phyloP scores from a whole-genome alignment of 305 asterid genomes.

The Coffea humblotiana region DNA sequence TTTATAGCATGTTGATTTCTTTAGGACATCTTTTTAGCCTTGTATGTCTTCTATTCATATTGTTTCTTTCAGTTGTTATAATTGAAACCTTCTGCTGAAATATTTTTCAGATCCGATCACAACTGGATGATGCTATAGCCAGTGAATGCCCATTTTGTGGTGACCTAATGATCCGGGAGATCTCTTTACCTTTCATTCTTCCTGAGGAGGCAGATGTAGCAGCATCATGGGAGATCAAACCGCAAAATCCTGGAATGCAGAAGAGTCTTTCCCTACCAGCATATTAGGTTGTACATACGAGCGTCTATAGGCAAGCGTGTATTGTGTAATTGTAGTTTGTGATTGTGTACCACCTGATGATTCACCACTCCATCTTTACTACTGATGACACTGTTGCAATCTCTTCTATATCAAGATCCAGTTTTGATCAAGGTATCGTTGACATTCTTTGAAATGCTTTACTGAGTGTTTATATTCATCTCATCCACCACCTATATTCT shows the following conservation, averaged over 20 bases:
- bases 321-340: neutral
- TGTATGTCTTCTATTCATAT: neutral
- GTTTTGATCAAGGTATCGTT: neutral
- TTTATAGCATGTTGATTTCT: constrained; percentile 1
- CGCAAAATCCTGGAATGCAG: constrained; percentile 56
- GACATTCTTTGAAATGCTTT: neutral
- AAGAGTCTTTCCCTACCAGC: constrained; percentile 60
- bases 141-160: constrained; percentile 96
- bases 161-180: constrained; percentile 85
- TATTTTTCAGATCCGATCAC: constrained; percentile 76
- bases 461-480: neutral
- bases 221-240: constrained; percentile 75
- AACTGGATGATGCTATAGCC: constrained; percentile 84
- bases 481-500: neutral
- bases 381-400: neutral
- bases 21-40: neutral
- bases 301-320: neutral
- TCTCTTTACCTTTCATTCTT: constrained; percentile 69
- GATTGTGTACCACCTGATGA: neutral
- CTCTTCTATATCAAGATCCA: neutral
- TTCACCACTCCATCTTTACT: neutral
- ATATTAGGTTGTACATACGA: constrained; percentile 12
- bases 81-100: neutral
- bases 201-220: constrained; percentile 59
- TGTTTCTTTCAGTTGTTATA: neutral